A percentile compares a stretch with the other conserved stretches of the same genome.
Conservation (phyloP, 306 rosid species). For the Begonia peltatifolia region DNA sequence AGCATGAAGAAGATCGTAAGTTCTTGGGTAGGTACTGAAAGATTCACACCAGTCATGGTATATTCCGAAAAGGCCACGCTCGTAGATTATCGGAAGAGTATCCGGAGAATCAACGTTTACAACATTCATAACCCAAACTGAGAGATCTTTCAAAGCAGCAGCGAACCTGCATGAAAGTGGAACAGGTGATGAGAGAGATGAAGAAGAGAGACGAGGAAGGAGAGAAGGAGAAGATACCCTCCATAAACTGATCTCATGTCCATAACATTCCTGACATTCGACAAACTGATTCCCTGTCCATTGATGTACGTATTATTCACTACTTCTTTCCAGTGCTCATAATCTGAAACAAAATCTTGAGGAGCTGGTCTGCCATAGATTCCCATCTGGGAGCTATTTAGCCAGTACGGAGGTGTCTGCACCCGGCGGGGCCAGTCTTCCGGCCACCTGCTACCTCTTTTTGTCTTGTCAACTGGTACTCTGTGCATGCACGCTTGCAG, state of each 20-base stretch:
- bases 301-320: conserved; percentile 43
- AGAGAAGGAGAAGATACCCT: conserved; percentile 31
- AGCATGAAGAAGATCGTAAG: conserved; percentile 79
- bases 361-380: conserved; percentile 84
- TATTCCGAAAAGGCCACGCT: conserved; percentile 87
- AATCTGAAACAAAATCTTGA: conserved; percentile 60
- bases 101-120: conserved; percentile 74
- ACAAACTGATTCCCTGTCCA: conserved; percentile 63
- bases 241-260: conserved; percentile 93
- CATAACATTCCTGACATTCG: conserved; percentile 76
- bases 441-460: conserved; percentile 72
- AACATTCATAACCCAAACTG: conserved; percentile 79
- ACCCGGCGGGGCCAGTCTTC: conserved; percentile 60
- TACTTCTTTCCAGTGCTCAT: conserved; percentile 61
- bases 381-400: conserved; percentile 64
- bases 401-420: conserved; percentile 67
- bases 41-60: conserved; percentile 98
- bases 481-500: conserved; percentile 69
- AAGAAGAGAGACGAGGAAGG: not conserved
- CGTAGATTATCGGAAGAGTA: conserved; percentile 80
- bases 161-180: conserved; percentile 52
- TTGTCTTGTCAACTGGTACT: conserved; percentile 30
- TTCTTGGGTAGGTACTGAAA: conserved; percentile 82
- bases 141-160: conserved; percentile 60
- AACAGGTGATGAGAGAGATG: not conserved